A percentile compares a stretch with the other conserved stretches of the same genome.
Evolutionary conservation across 495 filamentous ascomycete genomes (phyloP).

Genomic region (Aspergillus egyptiacus): DNA sequence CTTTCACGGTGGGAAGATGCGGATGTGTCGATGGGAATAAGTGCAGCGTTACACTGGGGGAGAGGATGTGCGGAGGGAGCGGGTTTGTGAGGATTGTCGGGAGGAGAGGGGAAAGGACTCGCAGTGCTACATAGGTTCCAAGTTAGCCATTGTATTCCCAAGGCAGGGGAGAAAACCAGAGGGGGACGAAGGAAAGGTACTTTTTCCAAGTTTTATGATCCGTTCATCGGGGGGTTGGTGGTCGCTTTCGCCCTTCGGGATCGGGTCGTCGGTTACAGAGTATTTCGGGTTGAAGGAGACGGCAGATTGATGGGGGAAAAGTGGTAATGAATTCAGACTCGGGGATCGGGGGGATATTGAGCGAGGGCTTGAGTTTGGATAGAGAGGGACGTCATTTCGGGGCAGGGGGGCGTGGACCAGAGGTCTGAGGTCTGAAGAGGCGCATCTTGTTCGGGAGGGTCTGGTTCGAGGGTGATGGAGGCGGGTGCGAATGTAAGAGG

Average conservation of each 20-base stretch:
- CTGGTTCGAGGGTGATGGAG: background rate
- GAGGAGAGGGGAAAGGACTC: conserved; percentile 77
- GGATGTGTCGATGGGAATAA: conserved; percentile 96
- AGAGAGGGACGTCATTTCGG: conserved; percentile 28
- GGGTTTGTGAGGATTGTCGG: conserved; percentile 78
- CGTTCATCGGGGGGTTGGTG: conserved; percentile 63
- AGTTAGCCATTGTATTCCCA: too few species aligned
- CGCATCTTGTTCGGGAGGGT: conserved; percentile 6
- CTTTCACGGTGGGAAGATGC: conserved; percentile 85
- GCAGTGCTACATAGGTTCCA: conserved; percentile 57
- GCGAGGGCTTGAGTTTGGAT: conserved; percentile 26
- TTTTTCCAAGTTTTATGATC: conserved; percentile 84
- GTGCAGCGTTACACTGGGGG: conserved; percentile 83
- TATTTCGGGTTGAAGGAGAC: conserved; percentile 23
- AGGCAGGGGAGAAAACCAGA: too few species aligned
- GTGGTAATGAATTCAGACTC: background rate
- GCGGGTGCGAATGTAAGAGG: conserved; percentile 1
- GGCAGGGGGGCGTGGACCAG: conserved; percentile 25
- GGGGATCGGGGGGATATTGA: conserved; percentile 18
- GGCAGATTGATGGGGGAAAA: background rate
- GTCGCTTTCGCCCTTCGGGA: conserved; percentile 20
- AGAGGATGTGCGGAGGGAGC: conserved; percentile 79
- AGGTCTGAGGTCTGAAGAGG: conserved; percentile 21
- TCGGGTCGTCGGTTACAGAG: conserved; percentile 15
- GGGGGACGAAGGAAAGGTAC: conserved; percentile 40